Evolutionary conservation across 2,329 filamentous ascomycete genomes (phyloP).

Genomic region (Diaporthe sp.): DNA sequence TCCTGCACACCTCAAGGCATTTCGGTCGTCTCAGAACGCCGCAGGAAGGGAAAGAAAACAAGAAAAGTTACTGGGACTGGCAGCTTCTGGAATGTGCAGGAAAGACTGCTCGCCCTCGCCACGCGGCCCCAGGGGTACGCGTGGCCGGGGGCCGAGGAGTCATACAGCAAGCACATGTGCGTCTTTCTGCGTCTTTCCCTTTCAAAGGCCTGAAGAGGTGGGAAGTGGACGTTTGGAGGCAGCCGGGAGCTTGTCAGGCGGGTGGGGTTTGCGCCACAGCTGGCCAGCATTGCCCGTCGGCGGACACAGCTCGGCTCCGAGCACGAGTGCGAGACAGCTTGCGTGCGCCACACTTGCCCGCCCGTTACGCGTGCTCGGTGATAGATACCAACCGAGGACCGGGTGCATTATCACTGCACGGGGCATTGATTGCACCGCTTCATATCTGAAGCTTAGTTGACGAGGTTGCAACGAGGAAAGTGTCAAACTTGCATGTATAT

Average conservation of each 20-base stretch:
- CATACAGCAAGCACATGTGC: conserved; percentile 8
- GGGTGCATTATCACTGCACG: not conserved
- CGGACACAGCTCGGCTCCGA: conserved; percentile 21
- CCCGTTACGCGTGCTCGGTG: conserved; percentile 2
- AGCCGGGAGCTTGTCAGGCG: not conserved
- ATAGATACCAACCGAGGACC: not conserved
- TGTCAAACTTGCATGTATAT: too few species aligned
- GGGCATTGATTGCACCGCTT: not conserved
- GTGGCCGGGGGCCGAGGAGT: conserved; percentile 32
- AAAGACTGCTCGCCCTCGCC: conserved; percentile 4
- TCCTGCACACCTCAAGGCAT: not conserved
- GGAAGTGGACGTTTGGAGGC: not conserved
- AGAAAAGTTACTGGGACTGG: not conserved
- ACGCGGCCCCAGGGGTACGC: conserved; percentile 22
- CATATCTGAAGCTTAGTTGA: not conserved
- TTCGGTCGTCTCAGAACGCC: not conserved
- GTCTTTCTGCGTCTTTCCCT: not conserved
- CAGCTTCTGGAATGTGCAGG: not conserved
- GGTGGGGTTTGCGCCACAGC: conserved; percentile 21
- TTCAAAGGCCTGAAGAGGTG: not conserved
- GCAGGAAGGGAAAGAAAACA: not conserved
- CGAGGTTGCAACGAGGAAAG: not conserved
- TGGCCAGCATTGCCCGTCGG: conserved; percentile 3
- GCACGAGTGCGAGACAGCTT: not conserved
- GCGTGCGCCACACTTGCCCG: not conserved